Base-by-base conservation (phyloP, 768 basidiomycete species). In the Naganishia vaughanmartiniae region DNA sequence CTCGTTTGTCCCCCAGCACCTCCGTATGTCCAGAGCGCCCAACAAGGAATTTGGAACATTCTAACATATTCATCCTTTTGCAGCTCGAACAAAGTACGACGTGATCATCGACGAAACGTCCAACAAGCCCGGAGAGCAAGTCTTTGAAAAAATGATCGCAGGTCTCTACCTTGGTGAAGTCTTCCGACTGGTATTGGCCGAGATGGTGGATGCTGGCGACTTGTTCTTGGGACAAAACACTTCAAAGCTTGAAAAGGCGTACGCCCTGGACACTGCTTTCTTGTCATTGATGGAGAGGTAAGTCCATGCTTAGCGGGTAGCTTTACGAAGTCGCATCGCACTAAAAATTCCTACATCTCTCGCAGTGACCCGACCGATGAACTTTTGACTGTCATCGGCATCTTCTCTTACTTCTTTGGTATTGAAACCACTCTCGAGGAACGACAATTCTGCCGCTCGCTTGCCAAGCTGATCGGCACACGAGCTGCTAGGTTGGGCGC, bases 211-310 rank as follows among this genome's bases (percentile, higher is more conserved):
- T 78, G 90, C 93, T 74, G 96, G 95, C 82, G 90, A 94, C 24
- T 87, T 99, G 66, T 99, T 99, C 88, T 86, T 96, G 34, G 94
- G 96, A 28, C 95, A 99, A 82, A 92, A 95, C 81, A 96, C 95
- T 0, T 97, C 96, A 86, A 97, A 98, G 84, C 87, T 99, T 45
- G 94, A 98, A 83, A 91, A 87, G 74, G 87, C 93, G 24, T 93
- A 93, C 80, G 89, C 87, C 33, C 88, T 99, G 76, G 95, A 99
- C 81, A 99, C 96, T 1, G 94, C 95, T 0, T 96, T 97, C 85
- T 83, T 99, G 72, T 94, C 92, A 46, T 85, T 98, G 54, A 96
- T 99, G 89, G 95, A 98, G 83, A 91, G 89, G 92, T 90, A 72
- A 66, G 83, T 42, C 14, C 9, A 2, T 15, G 15, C 14, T 42